These are phyloP conservation scores for Leavenworthia alabamica DNA, from an alignment of 345 rosid species.

Conservation along the genomic window DNA sequence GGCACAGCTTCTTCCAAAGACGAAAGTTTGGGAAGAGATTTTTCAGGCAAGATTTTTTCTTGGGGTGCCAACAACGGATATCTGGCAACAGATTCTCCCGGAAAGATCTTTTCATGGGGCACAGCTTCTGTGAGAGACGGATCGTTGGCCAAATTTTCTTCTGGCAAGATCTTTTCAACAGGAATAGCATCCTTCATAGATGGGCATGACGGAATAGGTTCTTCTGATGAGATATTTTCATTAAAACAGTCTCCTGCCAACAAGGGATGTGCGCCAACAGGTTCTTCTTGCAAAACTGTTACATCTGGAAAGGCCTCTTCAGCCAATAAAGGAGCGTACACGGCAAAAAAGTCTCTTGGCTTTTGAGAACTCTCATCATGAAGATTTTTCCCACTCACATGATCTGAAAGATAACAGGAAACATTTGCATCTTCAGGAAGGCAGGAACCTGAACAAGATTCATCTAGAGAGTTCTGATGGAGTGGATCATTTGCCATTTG, in stretches of 20 bases:
- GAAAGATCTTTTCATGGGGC: conserved; percentile 13
- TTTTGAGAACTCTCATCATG: conserved; percentile 11
- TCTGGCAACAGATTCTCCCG: conserved; percentile 8
- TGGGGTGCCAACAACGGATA: neutral
- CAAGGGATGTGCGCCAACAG: conserved; percentile 5
- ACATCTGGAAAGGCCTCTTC: conserved; percentile 2
- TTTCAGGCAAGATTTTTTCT: neutral
- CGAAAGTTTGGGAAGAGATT: neutral
- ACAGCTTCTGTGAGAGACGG: conserved; percentile 9
- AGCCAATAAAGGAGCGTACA: neutral
- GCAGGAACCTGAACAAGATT: conserved; percentile 20
- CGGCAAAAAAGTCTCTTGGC: conserved; percentile 8
- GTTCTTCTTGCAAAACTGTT: neutral
- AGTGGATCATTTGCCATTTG: conserved; percentile 4
- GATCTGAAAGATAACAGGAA: conserved; percentile 15
- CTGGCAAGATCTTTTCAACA: conserved; percentile 10
- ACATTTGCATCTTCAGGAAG: conserved; percentile 8
- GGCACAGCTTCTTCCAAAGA: conserved; percentile 14
- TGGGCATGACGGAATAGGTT: neutral
- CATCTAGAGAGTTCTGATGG: conserved; percentile 10
- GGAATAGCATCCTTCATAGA: conserved; percentile 8
- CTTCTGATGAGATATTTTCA: conserved; percentile 21
- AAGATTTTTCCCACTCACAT: neutral
- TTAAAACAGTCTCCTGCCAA: conserved; percentile 10
- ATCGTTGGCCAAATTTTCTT: conserved; percentile 9